phyloP scores from a whole-genome alignment of 2,329 filamentous ascomycete species.

The Chrysoporthe deuterocubensis region DNA sequence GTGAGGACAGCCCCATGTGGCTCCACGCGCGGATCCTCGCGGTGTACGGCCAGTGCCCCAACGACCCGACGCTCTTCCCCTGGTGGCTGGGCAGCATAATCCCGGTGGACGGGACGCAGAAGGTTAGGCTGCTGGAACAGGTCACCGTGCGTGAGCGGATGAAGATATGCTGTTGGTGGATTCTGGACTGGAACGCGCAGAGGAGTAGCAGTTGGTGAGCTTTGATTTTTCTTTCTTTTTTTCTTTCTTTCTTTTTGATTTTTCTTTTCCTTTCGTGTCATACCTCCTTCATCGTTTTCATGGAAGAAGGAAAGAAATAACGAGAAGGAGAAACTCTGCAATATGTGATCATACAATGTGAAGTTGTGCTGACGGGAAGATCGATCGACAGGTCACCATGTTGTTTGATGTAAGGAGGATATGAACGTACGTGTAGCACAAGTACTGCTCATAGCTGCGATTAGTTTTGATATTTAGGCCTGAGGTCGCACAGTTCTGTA shows the following conservation, averaged over 20 bases:
- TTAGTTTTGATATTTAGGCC: not conserved
- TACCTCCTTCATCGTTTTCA: not conserved
- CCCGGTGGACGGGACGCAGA: conserved; percentile 76
- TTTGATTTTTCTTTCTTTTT: not conserved
- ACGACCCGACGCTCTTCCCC: conserved; percentile 77
- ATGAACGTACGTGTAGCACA: not conserved
- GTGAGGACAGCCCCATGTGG: conserved; percentile 72
- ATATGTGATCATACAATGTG: not conserved
- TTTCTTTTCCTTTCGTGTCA: not conserved
- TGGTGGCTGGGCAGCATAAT: conserved; percentile 90
- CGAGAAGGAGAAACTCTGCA: not conserved
- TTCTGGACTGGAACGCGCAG: conserved; percentile 66
- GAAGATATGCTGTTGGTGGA: conserved; percentile 83
- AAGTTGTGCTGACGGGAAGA: not conserved
- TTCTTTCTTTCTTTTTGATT: too few species aligned
- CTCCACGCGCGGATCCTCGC: conserved; percentile 71
- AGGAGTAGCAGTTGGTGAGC: conserved; percentile 19
- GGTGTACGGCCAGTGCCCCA: conserved; percentile 77
- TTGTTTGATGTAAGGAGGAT: conserved; percentile 8
- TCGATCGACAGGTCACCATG: conserved; percentile 1
- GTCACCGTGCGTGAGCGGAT: conserved; percentile 79
- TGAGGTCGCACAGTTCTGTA: not conserved
- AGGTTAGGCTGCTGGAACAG: conserved; percentile 74
- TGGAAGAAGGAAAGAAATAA: not conserved
- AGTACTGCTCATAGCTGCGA: not conserved